Evolutionary conservation across 441 rosid genomes (phyloP), one percentile per base, ranked within the genome.

Genomic region (Pelargonium cotyledonis): DNA sequence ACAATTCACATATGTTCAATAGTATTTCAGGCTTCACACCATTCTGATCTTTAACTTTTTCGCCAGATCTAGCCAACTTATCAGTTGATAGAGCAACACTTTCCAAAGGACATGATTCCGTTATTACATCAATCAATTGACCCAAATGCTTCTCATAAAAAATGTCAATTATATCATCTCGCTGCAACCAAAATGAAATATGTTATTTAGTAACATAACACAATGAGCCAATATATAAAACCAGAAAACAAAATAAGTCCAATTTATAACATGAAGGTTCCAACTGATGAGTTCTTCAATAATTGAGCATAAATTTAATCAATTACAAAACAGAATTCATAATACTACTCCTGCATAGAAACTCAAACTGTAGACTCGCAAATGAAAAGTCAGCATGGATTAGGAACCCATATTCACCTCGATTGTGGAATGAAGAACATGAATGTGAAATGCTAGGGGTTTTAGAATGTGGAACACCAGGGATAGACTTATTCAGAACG

Each of bases 111-210:
- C 97, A 91, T 9, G 99, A 88, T 75, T 86, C 85, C 64, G 83
- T 80, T 70, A 96, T 91, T 70, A 96, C 89, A 77, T 93, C 98
- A 76, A 96, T 84, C 72, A 96, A 82, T 74, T 87, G 93, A 70
- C 80, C 88, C 86, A 96, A 81, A 82, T 96, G 97, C 82, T 86
- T 91, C 89, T 96, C 98, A 74, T 85, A 96, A 83, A 96, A 96
- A 60, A 91, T 96, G 77, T 96, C 98, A 77, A 89, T 80, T 70
- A 91, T 82, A 73, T 77, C 81, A 61, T 91, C 97, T 79, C 93
- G 88, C 99, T 96, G 97, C 88, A 77, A 72, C 66, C 79, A 40
- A 68, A 61, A 29, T 23, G 69, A 72, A 49, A 14, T 38, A 72
- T 31, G 55, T 75, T 49, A 12, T 12, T 75, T 15, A 49, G 53